Evolutionary conservation across 192 early-diverging fungal genomes (phyloP), one percentile per base, ranked within the genome.

Genomic region (Gigaspora rosea): DNA sequence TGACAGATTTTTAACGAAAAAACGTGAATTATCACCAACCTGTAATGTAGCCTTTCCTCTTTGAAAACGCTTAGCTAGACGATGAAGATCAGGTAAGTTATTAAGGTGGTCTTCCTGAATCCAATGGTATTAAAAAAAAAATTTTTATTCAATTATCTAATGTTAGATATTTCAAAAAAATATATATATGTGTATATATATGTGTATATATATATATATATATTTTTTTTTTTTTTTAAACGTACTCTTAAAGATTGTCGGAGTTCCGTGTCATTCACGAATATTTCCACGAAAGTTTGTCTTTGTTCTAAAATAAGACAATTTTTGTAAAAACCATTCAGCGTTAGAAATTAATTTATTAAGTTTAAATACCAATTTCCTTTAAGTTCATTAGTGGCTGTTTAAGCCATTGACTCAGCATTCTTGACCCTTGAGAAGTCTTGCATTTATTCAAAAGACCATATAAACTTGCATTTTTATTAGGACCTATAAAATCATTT

Each of bases 351-450:
- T 11, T 9, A 20, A 56, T 41, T 15, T 4, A 41, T 41, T 4
- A 41, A 72, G 4, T 35, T 20, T 3, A 35, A 13, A 16, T 48
- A 74, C 72, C 72, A 66, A 99, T 98, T 3, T 87, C 93, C 0
- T 78, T 68, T 1, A 82, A 79, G 2, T 87, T 83, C 11, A 92
- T 83, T 46, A 97, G 79, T 18, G 97, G 97, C 76, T 98, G 95
- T 78, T 95, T 96, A 1, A 93, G 63, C 97, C 97, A 98, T 59
- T 84, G 85, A 11, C 88, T 81, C 62, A 96, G 89, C 63, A 91
- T 75, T 10, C 94, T 87, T 58, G 90, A 92, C 1, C 97, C 98
- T 81, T 97, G 95, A 20, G 98, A 91, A 20, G 97, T 94, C 13
- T 86, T 83, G 62, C 94, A 93, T 61, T 93, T 92, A 78, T 95